These are phyloP conservation scores for Suhomyces guaymorum DNA, from an alignment of 1,139 yeast species.

Conservation along the genomic window DNA sequence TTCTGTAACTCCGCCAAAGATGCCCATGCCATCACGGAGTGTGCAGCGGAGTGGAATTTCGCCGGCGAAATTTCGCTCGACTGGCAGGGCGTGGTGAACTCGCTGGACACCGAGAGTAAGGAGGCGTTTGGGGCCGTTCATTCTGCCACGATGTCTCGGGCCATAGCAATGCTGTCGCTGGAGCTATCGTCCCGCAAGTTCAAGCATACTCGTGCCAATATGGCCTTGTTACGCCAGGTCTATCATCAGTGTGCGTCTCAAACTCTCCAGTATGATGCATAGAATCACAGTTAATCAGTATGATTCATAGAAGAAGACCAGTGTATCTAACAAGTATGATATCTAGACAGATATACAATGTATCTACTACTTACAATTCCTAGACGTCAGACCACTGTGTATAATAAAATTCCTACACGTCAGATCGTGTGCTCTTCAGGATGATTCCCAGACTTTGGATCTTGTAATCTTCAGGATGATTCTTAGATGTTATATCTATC, in stretches of 20 bases:
- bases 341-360: too few species aligned
- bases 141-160: background rate
- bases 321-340: too few species aligned
- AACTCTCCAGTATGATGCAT: background rate
- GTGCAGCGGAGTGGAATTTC: constrained; percentile 6
- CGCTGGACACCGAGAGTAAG: constrained; percentile 4
- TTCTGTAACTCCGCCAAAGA: constrained; percentile 7
- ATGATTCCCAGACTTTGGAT: too few species aligned
- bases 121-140: constrained; percentile 10
- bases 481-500: too few species aligned
- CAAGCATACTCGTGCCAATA: constrained; percentile 1
- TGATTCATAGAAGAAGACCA: too few species aligned
- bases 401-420: too few species aligned
- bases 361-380: too few species aligned
- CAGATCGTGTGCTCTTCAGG: too few species aligned
- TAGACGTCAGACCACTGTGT: too few species aligned
- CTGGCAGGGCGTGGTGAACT: constrained; percentile 10
- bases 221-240: background rate
- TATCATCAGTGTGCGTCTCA: background rate
- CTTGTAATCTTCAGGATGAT: too few species aligned
- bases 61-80: background rate
- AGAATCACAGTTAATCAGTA: background rate
- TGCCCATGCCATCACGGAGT: constrained; percentile 1
- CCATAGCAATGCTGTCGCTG: background rate
- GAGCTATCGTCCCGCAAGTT: constrained; percentile 2